A percentile compares a stretch with the other conserved stretches of the same genome.
phyloP scores from a whole-genome alignment of 2,329 filamentous ascomycete species.

The Orbilia ellipsospora region DNA sequence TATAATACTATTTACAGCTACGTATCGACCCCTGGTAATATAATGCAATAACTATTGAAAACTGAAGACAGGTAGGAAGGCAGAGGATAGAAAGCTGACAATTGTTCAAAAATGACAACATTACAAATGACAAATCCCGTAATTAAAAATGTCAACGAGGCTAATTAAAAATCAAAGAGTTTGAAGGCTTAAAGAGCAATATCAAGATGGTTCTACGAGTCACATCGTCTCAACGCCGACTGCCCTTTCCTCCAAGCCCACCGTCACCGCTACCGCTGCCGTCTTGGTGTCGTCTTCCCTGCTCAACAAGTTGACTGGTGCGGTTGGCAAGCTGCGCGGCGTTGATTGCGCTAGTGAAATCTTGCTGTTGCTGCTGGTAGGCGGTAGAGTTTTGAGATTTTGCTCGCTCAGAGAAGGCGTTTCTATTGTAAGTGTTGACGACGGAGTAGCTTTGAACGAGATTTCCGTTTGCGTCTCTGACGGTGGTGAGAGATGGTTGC shows the following conservation, averaged over 20 bases:
- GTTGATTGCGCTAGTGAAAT: slow-evolving; percentile 40
- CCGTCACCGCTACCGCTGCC: slow-evolving; percentile 3
- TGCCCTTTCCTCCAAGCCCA: slow-evolving; percentile 5
- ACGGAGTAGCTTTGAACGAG: slow-evolving; percentile 15
- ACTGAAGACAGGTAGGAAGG: too few species aligned
- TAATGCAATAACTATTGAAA: too few species aligned
- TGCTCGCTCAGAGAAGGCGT: slow-evolving; percentile 24
- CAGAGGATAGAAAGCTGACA: too few species aligned
- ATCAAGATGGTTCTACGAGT: too few species aligned
- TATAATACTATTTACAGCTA: too few species aligned
- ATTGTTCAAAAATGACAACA: too few species aligned
- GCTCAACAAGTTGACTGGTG: slow-evolving; percentile 31
- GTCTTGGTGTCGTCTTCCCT: slow-evolving; percentile 30
- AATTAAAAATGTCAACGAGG: too few species aligned
- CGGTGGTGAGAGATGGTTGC: slow-evolving; percentile 13
- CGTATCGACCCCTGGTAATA: too few species aligned
- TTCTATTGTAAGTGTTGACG: slow-evolving; percentile 30
- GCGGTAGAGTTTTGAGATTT: slow-evolving; percentile 8
- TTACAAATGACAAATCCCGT: too few species aligned
- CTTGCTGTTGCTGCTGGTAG: slow-evolving; percentile 35
- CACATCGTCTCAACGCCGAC: slow-evolving; percentile 31
- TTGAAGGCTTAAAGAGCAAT: too few species aligned
- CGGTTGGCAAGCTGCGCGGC: slow-evolving; percentile 48
- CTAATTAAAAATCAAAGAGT: too few species aligned
- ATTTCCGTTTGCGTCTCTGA: slow-evolving; percentile 13